Conservation (phyloP, 164 flowering plant genomes). For the Platanus orientalis region DNA sequence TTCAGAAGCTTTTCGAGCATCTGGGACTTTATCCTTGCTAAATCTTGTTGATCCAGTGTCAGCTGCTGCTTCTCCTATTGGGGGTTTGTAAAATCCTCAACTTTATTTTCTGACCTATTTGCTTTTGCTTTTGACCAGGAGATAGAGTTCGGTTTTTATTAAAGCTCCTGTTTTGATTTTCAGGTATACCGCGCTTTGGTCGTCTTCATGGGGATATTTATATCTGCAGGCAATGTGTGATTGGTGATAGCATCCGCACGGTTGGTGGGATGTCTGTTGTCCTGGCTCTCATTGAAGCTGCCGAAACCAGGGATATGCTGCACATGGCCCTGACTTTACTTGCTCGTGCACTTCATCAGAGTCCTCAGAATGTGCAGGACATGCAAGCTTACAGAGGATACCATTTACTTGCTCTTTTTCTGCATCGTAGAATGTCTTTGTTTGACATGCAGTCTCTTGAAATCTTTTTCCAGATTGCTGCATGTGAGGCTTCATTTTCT, state of each 20-base stretch:
- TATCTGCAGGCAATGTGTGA: conserved; percentile 56
- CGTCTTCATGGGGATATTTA: conserved; percentile 70
- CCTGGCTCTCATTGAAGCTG: conserved; percentile 70
- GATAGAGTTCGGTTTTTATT: background rate
- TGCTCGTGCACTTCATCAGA: conserved; percentile 70
- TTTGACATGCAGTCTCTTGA: conserved; percentile 81
- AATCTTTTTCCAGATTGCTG: conserved; percentile 79
- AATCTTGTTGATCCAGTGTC: conserved; percentile 85
- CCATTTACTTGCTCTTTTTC: conserved; percentile 66
- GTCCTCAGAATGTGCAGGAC: conserved; percentile 68
- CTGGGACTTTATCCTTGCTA: conserved; percentile 56
- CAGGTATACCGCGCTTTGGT: conserved; percentile 84
- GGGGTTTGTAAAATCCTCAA: conserved; percentile 39
- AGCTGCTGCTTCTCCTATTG: conserved; percentile 88
- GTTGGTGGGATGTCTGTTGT: conserved; percentile 71
- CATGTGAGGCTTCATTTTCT: conserved; percentile 81
- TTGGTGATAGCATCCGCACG: conserved; percentile 39
- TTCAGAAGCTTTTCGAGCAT: conserved; percentile 49
- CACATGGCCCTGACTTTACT: conserved; percentile 76
- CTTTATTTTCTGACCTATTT: background rate
- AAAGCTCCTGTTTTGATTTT: background rate
- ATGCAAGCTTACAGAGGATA: conserved; percentile 72
- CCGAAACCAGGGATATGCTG: conserved; percentile 74
- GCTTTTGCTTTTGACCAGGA: background rate
- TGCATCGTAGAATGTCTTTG: conserved; percentile 59